Conservation (phyloP, 2,329 filamentous ascomycete species). For the Nemania abortiva region DNA sequence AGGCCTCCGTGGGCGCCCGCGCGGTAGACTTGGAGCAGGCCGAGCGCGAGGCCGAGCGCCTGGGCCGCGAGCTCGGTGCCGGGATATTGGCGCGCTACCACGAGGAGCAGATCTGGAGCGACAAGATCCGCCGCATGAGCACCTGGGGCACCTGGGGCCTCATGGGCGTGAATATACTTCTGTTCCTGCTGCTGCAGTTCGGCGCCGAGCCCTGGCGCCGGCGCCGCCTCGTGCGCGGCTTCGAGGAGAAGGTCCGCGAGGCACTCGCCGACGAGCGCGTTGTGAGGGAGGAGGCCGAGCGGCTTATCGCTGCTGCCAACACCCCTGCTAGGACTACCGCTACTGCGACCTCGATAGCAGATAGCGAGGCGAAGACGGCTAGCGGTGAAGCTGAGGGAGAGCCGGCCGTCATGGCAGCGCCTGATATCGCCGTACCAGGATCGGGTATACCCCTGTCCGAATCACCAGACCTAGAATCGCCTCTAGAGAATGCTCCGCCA, state of each 20-base stretch:
- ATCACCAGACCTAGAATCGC: neutral
- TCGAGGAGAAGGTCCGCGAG: constrained; percentile 80
- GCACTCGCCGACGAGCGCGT: constrained; percentile 76
- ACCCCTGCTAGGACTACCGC: neutral
- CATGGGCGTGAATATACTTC: constrained; percentile 94
- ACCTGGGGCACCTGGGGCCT: constrained; percentile 99
- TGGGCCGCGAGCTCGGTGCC: constrained; percentile 79
- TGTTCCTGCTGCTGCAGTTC: constrained; percentile 88
- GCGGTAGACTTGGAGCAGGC: constrained; percentile 75
- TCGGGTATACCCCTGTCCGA: constrained; percentile 9
- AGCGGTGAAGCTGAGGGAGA: constrained; percentile 33
- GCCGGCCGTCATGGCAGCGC: constrained; percentile 12
- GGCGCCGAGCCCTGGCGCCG: constrained; percentile 94
- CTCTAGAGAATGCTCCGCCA: neutral
- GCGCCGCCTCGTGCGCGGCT: constrained; percentile 81
- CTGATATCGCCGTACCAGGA: constrained; percentile 29
- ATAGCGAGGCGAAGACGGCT: constrained; percentile 4
- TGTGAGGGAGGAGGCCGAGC: constrained; percentile 20
- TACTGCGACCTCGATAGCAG: neutral
- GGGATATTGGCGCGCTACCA: constrained; percentile 93
- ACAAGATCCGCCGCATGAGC: constrained; percentile 94
- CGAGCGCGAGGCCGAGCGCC: constrained; percentile 83
- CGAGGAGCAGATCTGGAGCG: constrained; percentile 99
- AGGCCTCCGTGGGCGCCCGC: constrained; percentile 84
- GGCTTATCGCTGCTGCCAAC: constrained; percentile 34